phyloP scores from a whole-genome alignment of 192 early-diverging fungal genomes.

The Backusella tuberculispora region DNA sequence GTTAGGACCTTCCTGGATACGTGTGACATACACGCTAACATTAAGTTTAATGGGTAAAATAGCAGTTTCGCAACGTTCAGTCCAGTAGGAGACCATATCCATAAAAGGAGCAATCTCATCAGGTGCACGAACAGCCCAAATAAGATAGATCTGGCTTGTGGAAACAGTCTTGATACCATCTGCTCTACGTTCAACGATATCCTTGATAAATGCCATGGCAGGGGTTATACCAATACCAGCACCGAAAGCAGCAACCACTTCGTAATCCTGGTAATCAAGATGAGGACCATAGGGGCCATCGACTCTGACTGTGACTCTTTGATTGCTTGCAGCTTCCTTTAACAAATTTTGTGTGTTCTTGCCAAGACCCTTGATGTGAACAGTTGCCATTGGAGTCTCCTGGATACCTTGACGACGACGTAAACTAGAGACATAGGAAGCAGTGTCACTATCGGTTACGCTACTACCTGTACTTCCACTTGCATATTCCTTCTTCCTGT shows the following conservation, averaged over 20 bases:
- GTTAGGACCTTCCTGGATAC: conserved; percentile 22
- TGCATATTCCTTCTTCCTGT: not conserved
- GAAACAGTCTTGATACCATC: conserved; percentile 30
- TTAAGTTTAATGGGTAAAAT: conserved; percentile 24
- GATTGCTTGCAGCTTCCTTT: conserved; percentile 18
- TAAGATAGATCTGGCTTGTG: conserved; percentile 41
- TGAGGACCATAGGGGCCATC: conserved; percentile 50
- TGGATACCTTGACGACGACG: conserved; percentile 19
- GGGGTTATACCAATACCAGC: conserved; percentile 52
- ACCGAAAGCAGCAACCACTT: conserved; percentile 29
- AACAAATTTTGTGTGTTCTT: conserved; percentile 33
- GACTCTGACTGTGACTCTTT: conserved; percentile 27
- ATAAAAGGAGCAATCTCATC: conserved; percentile 32
- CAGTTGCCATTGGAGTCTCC: conserved; percentile 24
- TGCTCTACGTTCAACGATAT: conserved; percentile 42
- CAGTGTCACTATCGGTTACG: conserved; percentile 4
- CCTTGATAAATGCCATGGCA: conserved; percentile 40
- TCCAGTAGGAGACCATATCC: conserved; percentile 32
- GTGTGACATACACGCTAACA: conserved; percentile 35
- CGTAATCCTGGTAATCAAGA: conserved; percentile 40
- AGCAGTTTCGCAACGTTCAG: conserved; percentile 14
- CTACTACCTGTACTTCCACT: not conserved
- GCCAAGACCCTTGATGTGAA: conserved; percentile 48
- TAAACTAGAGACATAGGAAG: not conserved
- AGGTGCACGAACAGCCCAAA: conserved; percentile 45